A percentile compares a stretch with the other conserved stretches of the same genome.
These are phyloP conservation scores for Alternaria arborescens DNA, from an alignment of 2,329 filamentous ascomycete species.

Conservation along the genomic window DNA sequence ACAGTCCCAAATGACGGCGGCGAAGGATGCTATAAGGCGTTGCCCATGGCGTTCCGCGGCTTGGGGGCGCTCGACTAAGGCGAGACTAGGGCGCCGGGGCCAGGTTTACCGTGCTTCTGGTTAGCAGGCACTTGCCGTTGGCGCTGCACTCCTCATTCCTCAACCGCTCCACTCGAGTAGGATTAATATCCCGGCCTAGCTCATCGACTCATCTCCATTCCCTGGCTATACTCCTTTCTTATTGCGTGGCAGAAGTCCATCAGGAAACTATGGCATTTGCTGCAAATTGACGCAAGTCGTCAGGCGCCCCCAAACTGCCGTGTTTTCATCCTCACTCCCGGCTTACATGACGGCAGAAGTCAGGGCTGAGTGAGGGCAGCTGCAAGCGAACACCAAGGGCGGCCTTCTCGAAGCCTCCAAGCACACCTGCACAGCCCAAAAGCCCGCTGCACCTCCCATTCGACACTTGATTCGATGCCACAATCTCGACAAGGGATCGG, in stretches of 20 bases:
- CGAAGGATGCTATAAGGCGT: constrained; percentile 18
- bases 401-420: constrained; percentile 10
- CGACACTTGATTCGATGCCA: not conserved
- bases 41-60: constrained; percentile 6
- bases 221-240: constrained; percentile 1
- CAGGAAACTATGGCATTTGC: not conserved
- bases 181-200: not conserved
- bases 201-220: constrained; percentile 1
- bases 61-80: constrained; percentile 4
- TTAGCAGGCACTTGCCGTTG: constrained; percentile 9
- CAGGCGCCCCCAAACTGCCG: constrained; percentile 2
- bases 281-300: not conserved
- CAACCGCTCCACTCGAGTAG: constrained; percentile 7
- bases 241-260: not conserved
- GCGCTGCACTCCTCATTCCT: constrained; percentile 8
- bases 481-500: constrained; percentile 6
- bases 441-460: constrained; percentile 6
- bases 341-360: constrained; percentile 2
- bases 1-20: constrained; percentile 21
- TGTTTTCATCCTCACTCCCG: not conserved
- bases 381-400: constrained; percentile 1
- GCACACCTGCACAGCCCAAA: constrained; percentile 1
- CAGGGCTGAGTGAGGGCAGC: constrained; percentile 1
- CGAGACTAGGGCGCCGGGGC: constrained; percentile 8
- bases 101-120: constrained; percentile 2